phyloP scores from a whole-genome alignment of 2,329 filamentous ascomycete genomes.

The Penicillium hesseltinei region DNA sequence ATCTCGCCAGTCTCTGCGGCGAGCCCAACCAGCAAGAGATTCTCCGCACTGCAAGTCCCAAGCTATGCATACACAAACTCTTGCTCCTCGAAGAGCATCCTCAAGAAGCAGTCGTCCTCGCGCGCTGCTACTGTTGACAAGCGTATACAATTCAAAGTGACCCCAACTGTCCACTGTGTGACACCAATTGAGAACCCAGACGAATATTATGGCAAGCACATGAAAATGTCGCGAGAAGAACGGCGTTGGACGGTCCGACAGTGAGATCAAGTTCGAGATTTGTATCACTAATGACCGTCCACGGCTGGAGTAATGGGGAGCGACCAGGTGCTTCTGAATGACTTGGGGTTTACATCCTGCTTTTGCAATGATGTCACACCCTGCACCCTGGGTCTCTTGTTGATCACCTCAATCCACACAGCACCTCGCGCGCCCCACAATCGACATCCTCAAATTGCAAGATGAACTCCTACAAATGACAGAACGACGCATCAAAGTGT shows the following conservation, averaged over 20 bases:
- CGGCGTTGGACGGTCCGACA: slow-evolving; percentile 45
- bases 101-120: slow-evolving; percentile 42
- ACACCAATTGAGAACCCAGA: slow-evolving; percentile 50
- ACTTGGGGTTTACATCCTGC: neutral
- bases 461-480: neutral
- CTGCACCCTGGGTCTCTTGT: neutral
- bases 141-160: slow-evolving; percentile 45
- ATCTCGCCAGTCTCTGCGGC: slow-evolving; percentile 43
- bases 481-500: neutral
- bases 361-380: neutral
- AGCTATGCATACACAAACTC: slow-evolving; percentile 46
- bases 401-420: neutral
- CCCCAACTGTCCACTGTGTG: slow-evolving; percentile 47
- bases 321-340: neutral
- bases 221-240: slow-evolving; percentile 47
- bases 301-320: neutral
- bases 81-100: slow-evolving; percentile 48
- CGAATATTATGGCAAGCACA: slow-evolving; percentile 50
- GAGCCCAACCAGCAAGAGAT: slow-evolving; percentile 44
- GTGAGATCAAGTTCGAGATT: slow-evolving; percentile 21
- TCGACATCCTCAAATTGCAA: neutral
- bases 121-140: slow-evolving; percentile 28
- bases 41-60: slow-evolving; percentile 42
- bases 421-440: neutral
- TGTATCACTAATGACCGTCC: slow-evolving; percentile 4